Evolutionary conservation across 2,329 filamentous ascomycete species (phyloP), one percentile per base, ranked within the genome.

Genomic region (Davidsoniella australis): DNA sequence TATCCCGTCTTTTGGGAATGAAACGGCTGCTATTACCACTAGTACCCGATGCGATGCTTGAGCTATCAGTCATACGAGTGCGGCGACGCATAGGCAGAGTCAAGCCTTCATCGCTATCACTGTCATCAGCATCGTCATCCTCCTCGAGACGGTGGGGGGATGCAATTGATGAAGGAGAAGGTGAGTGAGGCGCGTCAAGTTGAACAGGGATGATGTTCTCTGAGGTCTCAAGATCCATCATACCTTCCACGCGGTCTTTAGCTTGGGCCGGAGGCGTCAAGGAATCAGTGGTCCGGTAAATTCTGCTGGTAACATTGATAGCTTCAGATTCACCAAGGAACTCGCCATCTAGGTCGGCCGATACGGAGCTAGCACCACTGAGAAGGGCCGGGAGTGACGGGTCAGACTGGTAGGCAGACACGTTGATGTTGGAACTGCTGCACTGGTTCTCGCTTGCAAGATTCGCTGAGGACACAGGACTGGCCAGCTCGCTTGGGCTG

Each of bases 311-410:
- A 3, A 53, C 56, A 45, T 63, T 64, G 5, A 72, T 63, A 5
- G 67, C 62, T 4, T 68, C 70, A 8, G 72, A 72, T 18, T 63
- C 66, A 48, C 69, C 63, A 2, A 78, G 63, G 38, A 78, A 73
- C 45, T 80, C 77, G 1, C 70, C 73, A 54, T 81, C 77, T 18
- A 72, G 64, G 55, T 80, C 77, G 1, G 73, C 75, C 12, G 75
- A 80, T 8, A 80, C 69, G 2, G 77, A 81, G 57, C 76, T 79
- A 7, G 76, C 74, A 9, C 76, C 74, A 50, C 76, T 80, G 9
- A 80, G 65, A 6, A 80, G 63, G 5, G 76, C 76, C 9, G 77
- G 77, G 2, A 81, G 62, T 4, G 77, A 81, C 0, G 76, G 76
- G 47, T 80, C 76, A 2, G 76, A 80, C 49, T 73, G 74, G 59